Conservation (phyloP, 371 early-diverging fungal genomes). For the Entomophthora muscae region DNA sequence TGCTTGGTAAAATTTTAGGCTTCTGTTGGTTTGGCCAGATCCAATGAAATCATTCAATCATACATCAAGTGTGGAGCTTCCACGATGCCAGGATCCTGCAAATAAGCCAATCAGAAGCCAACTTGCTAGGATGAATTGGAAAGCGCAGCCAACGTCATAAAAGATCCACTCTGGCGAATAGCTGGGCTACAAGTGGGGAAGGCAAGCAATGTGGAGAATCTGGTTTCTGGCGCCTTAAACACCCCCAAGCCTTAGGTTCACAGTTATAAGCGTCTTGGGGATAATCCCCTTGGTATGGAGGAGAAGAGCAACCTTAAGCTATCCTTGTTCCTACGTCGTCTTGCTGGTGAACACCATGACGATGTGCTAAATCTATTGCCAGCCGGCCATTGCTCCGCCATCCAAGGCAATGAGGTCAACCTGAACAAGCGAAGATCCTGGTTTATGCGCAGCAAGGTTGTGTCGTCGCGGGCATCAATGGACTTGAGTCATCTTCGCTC, state of each 20-base stretch:
- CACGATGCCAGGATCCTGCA: no score
- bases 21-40: no score
- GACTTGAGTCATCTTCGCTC: background rate
- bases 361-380: background rate
- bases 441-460: background rate
- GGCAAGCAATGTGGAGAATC: background rate
- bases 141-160: no score
- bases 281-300: no score
- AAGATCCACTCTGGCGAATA: no score
- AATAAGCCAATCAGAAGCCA: no score
- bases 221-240: background rate
- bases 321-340: background rate
- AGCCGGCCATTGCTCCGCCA: background rate
- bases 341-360: background rate
- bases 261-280: background rate
- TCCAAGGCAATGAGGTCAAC: background rate
- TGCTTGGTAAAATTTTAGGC: no score
- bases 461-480: background rate
- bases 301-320: background rate
- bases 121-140: no score
- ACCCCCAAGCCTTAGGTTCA: background rate
- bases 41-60: no score
- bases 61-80: no score
- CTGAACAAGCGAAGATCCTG: background rate
- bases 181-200: no score